Evolutionary conservation across 1,284 basidiomycete species (phyloP).

Genomic region (Ceratobasidium theobromae): DNA sequence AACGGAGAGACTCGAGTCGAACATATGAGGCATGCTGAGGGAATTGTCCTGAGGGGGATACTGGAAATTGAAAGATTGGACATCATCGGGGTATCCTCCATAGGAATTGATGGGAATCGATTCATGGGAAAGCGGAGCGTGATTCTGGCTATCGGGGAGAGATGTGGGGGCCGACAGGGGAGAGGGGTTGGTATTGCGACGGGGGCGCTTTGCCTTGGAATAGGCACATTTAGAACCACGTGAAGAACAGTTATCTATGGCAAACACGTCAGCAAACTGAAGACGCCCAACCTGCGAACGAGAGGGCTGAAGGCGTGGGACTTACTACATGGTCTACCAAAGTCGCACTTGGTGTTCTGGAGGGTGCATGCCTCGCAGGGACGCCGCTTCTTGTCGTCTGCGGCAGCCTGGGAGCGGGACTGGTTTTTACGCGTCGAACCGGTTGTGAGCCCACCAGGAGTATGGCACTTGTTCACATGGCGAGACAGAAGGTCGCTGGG

Average conservation of each 20-base stretch:
- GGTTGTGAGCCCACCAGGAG: constrained; percentile 63
- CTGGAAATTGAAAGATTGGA: constrained; percentile 31
- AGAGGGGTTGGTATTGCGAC: constrained; percentile 17
- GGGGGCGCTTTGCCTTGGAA: constrained; percentile 61
- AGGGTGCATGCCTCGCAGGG: constrained; percentile 60
- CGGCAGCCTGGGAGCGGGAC: constrained; percentile 29
- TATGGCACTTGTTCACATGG: constrained; percentile 88
- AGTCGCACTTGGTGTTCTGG: constrained; percentile 65
- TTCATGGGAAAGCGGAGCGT: not conserved
- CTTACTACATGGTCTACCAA: constrained; percentile 71
- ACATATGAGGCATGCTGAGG: constrained; percentile 11
- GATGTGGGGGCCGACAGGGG: not conserved
- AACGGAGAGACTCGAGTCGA: constrained; percentile 1
- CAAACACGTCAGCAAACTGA: constrained; percentile 27
- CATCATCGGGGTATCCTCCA: constrained; percentile 10
- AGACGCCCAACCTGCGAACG: not conserved
- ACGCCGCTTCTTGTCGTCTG: constrained; percentile 34
- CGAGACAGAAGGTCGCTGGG: constrained; percentile 79
- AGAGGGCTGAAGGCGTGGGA: constrained; percentile 33
- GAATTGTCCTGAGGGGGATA: constrained; percentile 2
- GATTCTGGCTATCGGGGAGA: not conserved
- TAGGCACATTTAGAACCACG: constrained; percentile 78
- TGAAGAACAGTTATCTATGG: constrained; percentile 71
- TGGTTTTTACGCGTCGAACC: constrained; percentile 45
- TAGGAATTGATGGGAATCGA: constrained; percentile 3